phyloP scores from a whole-genome alignment of 441 rosid species.

The Populus trichocarpa region DNA sequence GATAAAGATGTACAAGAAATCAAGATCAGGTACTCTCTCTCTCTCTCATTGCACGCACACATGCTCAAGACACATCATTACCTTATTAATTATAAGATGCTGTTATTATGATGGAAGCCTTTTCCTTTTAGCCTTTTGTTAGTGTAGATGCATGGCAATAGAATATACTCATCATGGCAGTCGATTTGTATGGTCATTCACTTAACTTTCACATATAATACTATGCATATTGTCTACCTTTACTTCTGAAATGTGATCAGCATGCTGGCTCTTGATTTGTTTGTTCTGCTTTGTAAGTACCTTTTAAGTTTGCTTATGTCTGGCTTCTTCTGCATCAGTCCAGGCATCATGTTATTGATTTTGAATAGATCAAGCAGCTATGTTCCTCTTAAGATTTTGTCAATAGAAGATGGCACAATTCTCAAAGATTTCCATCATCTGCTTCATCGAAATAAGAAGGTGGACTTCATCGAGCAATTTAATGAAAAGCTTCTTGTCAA shows the following conservation, averaged over 20 bases:
- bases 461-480: slow-evolving; percentile 80
- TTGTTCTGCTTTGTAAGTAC: not conserved
- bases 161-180: not conserved
- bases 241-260: not conserved
- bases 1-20: slow-evolving; percentile 64
- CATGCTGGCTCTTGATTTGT: not conserved
- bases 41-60: not conserved
- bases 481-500: slow-evolving; percentile 90
- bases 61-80: not conserved
- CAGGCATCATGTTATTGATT: slow-evolving; percentile 81
- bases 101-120: not conserved
- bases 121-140: not conserved
- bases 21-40: slow-evolving; percentile 51
- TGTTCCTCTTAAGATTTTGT: slow-evolving; percentile 69
- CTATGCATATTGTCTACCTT: not conserved
- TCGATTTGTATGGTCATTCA: not conserved
- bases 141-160: not conserved
- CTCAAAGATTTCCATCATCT: slow-evolving; percentile 72
- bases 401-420: slow-evolving; percentile 84
- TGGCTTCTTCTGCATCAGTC: slow-evolving; percentile 40
- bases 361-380: slow-evolving; percentile 56
- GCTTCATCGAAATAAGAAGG: slow-evolving; percentile 83
- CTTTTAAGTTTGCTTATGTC: not conserved
- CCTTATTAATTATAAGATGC: not conserved
- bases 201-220: not conserved